phyloP scores from a whole-genome alignment of 1,139 yeast genomes.

The Yamadazyma sp. region DNA sequence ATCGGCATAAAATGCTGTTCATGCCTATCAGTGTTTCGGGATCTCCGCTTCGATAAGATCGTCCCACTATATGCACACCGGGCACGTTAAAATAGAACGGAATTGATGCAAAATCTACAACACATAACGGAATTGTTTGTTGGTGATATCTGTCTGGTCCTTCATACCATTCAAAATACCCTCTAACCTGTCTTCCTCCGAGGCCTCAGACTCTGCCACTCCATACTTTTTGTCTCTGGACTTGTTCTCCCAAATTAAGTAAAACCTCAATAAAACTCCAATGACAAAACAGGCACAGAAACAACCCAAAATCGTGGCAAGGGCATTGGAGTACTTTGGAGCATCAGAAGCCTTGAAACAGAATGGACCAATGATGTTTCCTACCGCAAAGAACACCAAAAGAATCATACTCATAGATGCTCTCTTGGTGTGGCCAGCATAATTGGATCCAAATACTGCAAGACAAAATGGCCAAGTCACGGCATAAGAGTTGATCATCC shows the following conservation, averaged over 20 bases:
- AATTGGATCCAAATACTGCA: slow-evolving; percentile 26
- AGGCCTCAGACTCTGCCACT: slow-evolving; percentile 5
- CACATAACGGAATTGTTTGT: slow-evolving; percentile 28
- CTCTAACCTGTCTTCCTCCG: slow-evolving; percentile 24
- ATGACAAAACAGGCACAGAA: slow-evolving; percentile 21
- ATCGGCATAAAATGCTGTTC: too few species aligned
- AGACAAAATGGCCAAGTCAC: slow-evolving; percentile 36
- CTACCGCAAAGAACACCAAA: slow-evolving; percentile 27
- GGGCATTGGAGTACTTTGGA: slow-evolving; percentile 37
- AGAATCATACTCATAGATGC: slow-evolving; percentile 21
- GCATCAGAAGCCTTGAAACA: slow-evolving; percentile 24
- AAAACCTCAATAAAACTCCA: slow-evolving; percentile 23
- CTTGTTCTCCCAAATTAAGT: slow-evolving; percentile 25
- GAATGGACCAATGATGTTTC: slow-evolving; percentile 26
- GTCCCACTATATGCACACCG: too few species aligned
- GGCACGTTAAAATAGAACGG: too few species aligned
- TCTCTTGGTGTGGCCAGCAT: slow-evolving; percentile 25
- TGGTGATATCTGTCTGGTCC: slow-evolving; percentile 33
- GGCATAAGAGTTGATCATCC: slow-evolving; percentile 11
- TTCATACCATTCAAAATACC: slow-evolving; percentile 34
- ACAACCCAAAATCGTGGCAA: slow-evolving; percentile 14
- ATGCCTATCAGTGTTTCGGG: too few species aligned
- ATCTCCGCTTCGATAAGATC: too few species aligned
- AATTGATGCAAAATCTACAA: slow-evolving; percentile 9
- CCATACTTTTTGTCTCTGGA: slow-evolving; percentile 24